Evolutionary conservation across 164 flowering plant species (phyloP), one percentile per base, ranked within the genome.

Genomic region (Cinnamomum micranthum): DNA sequence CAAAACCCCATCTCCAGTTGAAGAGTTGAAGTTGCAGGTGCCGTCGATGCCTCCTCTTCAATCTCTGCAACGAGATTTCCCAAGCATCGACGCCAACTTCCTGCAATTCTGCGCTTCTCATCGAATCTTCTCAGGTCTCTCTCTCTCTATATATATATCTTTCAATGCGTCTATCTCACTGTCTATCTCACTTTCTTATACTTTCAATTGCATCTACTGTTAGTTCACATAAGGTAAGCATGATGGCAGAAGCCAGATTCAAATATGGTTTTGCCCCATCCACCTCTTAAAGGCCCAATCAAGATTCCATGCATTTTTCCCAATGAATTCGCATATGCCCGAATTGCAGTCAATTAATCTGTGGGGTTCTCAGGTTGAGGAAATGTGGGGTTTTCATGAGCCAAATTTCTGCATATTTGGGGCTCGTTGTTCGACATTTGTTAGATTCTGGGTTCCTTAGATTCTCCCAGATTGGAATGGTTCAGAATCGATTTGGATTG

Each of bases 51-150:
- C 87, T 55, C 80, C 89, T 0, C 76, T 89, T 80, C 83, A 85
- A 63, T 77, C 82, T 68, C 77, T 91, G 76, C 90, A 84, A 82
- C 75, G n/a, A 70, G 88, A 89, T 4, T 81, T 69, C 50, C 87
- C 90, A 0, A 71, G 83, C 1, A 69, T 90, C 20, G 87, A 88
- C 74, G 80, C 86, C 70, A 62, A 74, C 71, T 90, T 92, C 81
- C 88, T 64, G 27, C 75, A 73, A 14, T 92, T 91, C 71, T 92
- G 97, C 77, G 91, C 92, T 51, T 84, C 86, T 76, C 91, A 82
- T 62, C 86, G 83, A 74, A 84, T 91, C 77, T 84, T 84, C 73
- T 76, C 95, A 76, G 93, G 97, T 90, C 11, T 31, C 67, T 15
- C 11, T 52, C 13, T 19, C 4, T 20, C 2, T 35, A 28, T 28